Evolutionary conservation across 352 stramenopile species (phyloP).

Genomic region (Phytophthora constricta): DNA sequence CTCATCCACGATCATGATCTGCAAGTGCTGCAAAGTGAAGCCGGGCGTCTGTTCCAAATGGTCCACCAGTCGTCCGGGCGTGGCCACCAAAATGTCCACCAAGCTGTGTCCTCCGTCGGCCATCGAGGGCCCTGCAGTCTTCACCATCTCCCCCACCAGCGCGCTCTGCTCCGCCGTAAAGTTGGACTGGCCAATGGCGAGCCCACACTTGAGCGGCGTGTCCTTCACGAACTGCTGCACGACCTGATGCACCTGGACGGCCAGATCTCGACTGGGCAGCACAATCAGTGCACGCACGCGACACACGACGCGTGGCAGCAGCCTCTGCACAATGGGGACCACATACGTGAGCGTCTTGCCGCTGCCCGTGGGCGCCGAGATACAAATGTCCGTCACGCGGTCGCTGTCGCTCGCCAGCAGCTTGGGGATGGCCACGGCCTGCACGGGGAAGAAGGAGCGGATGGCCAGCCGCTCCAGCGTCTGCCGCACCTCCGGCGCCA

Average conservation of each 20-base stretch:
- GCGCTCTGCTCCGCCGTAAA: constrained; percentile 82
- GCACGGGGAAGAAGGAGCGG: constrained; percentile 95
- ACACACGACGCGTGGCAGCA: constrained; percentile 82
- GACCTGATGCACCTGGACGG: constrained; percentile 89
- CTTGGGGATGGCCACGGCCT: constrained; percentile 93
- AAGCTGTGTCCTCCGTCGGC: constrained; percentile 76
- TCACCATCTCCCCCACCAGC: constrained; percentile 57
- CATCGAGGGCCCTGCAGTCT: constrained; percentile 5
- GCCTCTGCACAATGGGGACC: constrained; percentile 94
- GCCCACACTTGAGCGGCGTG: constrained; percentile 88
- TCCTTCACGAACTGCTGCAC: constrained; percentile 62
- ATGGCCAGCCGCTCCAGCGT: constrained; percentile 62
- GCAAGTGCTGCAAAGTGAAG: constrained; percentile 97
- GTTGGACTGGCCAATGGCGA: constrained; percentile 93
- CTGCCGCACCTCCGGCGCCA: constrained; percentile 50
- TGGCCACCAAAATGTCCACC: constrained; percentile 98
- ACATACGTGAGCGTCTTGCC: constrained; percentile 98
- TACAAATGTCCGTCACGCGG: constrained; percentile 94
- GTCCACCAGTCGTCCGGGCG: constrained; percentile 96
- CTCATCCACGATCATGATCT: constrained; percentile 98
- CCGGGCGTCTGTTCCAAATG: constrained; percentile 97
- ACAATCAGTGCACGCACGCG: constrained; percentile 95
- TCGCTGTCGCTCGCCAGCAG: constrained; percentile 87
- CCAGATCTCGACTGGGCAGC: constrained; percentile 96
- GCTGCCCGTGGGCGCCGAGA: constrained; percentile 96